A percentile compares a stretch with the other conserved stretches of the same genome.
These are phyloP conservation scores for Stygiomarasmius scandens DNA, from an alignment of 1,284 basidiomycete species.

Conservation along the genomic window DNA sequence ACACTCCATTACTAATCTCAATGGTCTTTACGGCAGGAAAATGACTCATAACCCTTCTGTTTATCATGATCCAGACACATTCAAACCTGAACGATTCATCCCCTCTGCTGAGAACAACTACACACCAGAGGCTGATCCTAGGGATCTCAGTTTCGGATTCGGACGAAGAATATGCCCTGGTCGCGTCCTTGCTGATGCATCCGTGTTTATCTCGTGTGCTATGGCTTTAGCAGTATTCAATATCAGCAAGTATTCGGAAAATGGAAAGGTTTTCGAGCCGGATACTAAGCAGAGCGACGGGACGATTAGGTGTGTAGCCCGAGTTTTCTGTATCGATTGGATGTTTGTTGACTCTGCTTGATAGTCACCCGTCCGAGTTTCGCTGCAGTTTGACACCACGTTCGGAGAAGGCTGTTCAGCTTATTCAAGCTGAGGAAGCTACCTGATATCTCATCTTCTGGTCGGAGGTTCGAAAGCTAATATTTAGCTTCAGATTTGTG, in stretches of 20 bases:
- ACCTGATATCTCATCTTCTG: no score
- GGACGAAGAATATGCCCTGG: conserved; percentile 32
- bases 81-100: conserved; percentile 34
- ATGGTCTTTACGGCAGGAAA: conserved; percentile 24
- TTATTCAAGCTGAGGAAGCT: conserved; percentile 3
- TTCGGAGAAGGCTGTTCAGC: conserved; percentile 6
- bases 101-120: conserved; percentile 17
- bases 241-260: conserved; percentile 28
- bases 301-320: conserved; percentile 18
- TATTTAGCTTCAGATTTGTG: no score
- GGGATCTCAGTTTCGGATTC: conserved; percentile 30
- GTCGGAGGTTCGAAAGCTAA: no score
- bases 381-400: conserved; percentile 19
- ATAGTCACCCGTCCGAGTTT: conserved; percentile 20
- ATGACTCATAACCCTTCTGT: conserved; percentile 32
- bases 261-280: conserved; percentile 21
- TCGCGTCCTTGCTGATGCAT: conserved; percentile 33
- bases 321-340: not conserved
- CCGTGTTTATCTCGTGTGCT: conserved; percentile 32
- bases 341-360: not conserved
- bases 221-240: conserved; percentile 34
- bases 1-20: no score
- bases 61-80: conserved; percentile 30
- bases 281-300: conserved; percentile 17
- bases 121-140: conserved; percentile 24